Evolutionary conservation across 129 eudicot species (phyloP).

Genomic region (Helichrysum umbraculigerum): DNA sequence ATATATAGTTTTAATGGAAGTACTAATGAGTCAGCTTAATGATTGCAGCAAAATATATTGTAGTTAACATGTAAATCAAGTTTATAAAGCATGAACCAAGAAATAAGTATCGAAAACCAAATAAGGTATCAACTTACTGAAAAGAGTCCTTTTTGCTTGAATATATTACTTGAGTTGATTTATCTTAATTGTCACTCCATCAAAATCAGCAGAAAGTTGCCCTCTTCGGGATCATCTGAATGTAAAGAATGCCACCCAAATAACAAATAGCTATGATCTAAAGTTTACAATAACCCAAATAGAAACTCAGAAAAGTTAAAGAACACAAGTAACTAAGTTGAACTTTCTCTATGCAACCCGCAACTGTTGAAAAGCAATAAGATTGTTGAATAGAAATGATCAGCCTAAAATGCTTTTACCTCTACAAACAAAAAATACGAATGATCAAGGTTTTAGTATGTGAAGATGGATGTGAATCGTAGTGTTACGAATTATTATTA

Average conservation of each 20-base stretch:
- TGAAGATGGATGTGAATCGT: too few species aligned
- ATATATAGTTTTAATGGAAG: too few species aligned
- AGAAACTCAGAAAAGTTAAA: not conserved
- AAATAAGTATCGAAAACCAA: not conserved
- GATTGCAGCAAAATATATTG: too few species aligned
- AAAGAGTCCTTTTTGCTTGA: constrained; percentile 61
- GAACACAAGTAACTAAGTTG: too few species aligned
- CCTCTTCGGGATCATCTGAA: constrained; percentile 33
- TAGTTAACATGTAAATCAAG: not conserved
- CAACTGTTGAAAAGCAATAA: too few species aligned
- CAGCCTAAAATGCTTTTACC: too few species aligned
- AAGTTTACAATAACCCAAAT: not conserved
- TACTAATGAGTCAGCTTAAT: too few species aligned
- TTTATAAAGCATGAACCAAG: not conserved
- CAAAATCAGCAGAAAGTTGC: constrained; percentile 48
- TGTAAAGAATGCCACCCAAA: constrained; percentile 1
- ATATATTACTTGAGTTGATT: constrained; percentile 66
- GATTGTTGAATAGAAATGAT: too few species aligned
- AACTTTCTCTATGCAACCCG: too few species aligned
- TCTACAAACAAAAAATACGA: too few species aligned
- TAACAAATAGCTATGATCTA: not conserved
- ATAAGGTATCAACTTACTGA: constrained; percentile 39
- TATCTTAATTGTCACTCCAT: constrained; percentile 43
- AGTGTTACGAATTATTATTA: too few species aligned
- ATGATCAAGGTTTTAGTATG: too few species aligned